phyloP scores from a whole-genome alignment of 306 rosid genomes.

The Cajanus cajan region DNA sequence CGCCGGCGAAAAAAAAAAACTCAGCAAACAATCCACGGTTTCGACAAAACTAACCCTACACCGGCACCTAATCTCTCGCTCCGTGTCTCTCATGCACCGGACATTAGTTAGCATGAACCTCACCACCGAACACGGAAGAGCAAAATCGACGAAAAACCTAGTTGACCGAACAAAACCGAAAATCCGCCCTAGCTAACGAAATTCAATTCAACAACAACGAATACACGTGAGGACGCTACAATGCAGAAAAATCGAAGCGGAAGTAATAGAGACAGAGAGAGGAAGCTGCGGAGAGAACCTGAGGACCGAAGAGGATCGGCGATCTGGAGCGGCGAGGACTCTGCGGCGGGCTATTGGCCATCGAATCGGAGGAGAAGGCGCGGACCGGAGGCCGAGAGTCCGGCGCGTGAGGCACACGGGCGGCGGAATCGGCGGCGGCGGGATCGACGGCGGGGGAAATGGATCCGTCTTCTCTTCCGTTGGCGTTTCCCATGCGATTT shows the following conservation, averaged over 20 bases:
- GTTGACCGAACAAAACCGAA: conserved; percentile 22
- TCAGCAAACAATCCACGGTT: background rate
- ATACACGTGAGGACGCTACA: background rate
- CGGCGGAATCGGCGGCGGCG: conserved; percentile 38
- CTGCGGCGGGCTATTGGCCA: conserved; percentile 76
- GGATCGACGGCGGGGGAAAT: conserved; percentile 25
- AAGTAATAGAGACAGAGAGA: background rate
- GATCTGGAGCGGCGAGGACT: conserved; percentile 68
- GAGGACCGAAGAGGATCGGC: conserved; percentile 75
- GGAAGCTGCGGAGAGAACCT: conserved; percentile 44
- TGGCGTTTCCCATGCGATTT: conserved; percentile 64
- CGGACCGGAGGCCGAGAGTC: conserved; percentile 35
- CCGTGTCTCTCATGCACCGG: conserved; percentile 9
- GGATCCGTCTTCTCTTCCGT: conserved; percentile 57
- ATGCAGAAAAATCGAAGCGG: background rate
- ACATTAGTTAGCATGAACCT: conserved; percentile 8
- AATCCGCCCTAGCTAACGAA: background rate
- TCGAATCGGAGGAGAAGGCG: conserved; percentile 58
- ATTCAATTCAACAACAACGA: conserved; percentile 18
- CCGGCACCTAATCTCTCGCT: conserved; percentile 1
- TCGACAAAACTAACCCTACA: background rate
- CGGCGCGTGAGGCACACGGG: conserved; percentile 42
- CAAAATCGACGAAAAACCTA: background rate
- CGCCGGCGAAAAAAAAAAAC: background rate
- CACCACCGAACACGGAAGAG: conserved; percentile 13